Conservation (phyloP, 257 asterid species). For the Paraleonurus japonicus region DNA sequence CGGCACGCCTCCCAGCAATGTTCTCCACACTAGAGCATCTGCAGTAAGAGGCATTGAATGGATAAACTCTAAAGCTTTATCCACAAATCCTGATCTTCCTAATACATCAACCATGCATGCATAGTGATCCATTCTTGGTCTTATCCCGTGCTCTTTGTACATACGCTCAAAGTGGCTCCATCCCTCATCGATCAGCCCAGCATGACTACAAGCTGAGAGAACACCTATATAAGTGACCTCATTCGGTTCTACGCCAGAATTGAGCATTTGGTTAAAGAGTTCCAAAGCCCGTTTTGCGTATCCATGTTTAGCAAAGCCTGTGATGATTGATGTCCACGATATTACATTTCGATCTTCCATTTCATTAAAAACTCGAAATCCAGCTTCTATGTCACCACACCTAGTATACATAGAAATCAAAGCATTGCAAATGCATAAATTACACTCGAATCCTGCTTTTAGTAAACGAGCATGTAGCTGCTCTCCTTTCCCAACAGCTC, state of each 20-base stretch:
- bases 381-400: conserved; percentile 85
- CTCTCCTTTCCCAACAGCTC: conserved; percentile 91
- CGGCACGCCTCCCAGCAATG: conserved; percentile 86
- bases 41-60: conserved; percentile 66
- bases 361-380: conserved; percentile 53
- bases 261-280: conserved; percentile 61
- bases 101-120: conserved; percentile 90
- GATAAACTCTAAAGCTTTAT: conserved; percentile 55
- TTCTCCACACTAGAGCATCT: conserved; percentile 85
- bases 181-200: conserved; percentile 66
- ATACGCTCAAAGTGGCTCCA: conserved; percentile 64
- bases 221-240: conserved; percentile 86
- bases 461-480: conserved; percentile 75
- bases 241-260: conserved; percentile 59
- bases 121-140: conserved; percentile 86
- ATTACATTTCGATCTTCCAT: conserved; percentile 57
- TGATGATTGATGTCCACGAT: conserved; percentile 92
- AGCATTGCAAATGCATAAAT: conserved; percentile 62
- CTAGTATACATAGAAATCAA: conserved; percentile 87
- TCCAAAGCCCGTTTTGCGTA: conserved; percentile 58
- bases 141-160: conserved; percentile 54
- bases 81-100: conserved; percentile 66
- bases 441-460: conserved; percentile 60
- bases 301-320: conserved; percentile 89
- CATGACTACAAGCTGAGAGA: conserved; percentile 93